Base-by-base conservation (phyloP, 257 asterid species). In the Verbascum thapsus region DNA sequence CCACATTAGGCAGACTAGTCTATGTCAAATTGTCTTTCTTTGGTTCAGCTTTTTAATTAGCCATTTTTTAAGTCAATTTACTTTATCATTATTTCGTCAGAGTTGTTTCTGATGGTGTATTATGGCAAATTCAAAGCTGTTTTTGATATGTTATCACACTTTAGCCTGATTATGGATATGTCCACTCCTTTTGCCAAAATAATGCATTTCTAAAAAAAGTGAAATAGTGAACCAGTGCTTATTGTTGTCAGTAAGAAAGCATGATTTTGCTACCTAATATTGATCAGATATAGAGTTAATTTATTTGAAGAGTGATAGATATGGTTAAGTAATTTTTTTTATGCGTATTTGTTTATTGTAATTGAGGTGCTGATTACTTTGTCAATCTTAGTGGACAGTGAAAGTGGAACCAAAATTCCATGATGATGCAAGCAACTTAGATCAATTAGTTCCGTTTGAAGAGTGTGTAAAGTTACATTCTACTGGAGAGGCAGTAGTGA, bases 391-490 rank as follows among this genome's bases (percentile, higher is more conserved):
- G 99, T 89, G 99, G 99, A 80, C 96, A 2, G 97, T 89, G 71
- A 83, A 81, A 78, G 87, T 92, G 69, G 82, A 77, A 61, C 97
- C 99, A 2, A 89, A 80, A 79, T 92, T 92, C 79, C 99, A 89
- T 63, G 96, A 89, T 60, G 96, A 80, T 49, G 99, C 97, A 56
- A 78, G 95, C 87, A 89, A 92, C 83, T 80, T 92, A 65, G 88
- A 87, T 12, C 94, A 89, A 78, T 79, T 92, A 75, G 96, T 87
- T 75, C 96, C 97, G 70, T 92, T 89, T 73, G 99, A 92, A 72
- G 97, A 87, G 72, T 78, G 83, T 66, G 76, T 92, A 68, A 79
- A 85, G 81, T 78, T 92, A 58, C 81, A 64, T 67, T 87, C 96
- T 66, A 85, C 95, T 40, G 85, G 76, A 65, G 90, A 69, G 65